Evolutionary conservation across 1,284 basidiomycete species (phyloP).

Genomic region (Schizophyllum amplum): DNA sequence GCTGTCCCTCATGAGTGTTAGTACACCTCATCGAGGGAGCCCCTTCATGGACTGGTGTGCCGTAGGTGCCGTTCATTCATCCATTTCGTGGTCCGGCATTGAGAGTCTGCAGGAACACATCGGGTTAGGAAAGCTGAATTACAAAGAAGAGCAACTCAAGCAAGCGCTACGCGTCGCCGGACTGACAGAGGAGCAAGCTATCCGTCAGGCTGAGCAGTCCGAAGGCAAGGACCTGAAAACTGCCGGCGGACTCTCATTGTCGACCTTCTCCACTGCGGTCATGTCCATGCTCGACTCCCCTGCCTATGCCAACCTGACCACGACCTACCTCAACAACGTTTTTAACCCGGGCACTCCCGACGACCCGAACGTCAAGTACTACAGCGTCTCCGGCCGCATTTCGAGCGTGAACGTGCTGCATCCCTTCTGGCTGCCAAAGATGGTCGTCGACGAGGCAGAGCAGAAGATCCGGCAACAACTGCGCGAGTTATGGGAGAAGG

Average conservation of each 20-base stretch:
- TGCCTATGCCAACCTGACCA: slow-evolving; percentile 93
- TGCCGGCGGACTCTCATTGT: slow-evolving; percentile 43
- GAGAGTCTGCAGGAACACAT: slow-evolving; percentile 61
- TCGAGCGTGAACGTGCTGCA: slow-evolving; percentile 77
- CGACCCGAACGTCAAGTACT: slow-evolving; percentile 83
- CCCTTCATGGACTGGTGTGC: slow-evolving; percentile 99
- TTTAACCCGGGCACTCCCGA: slow-evolving; percentile 94
- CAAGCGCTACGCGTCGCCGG: slow-evolving; percentile 10
- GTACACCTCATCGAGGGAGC: slow-evolving; percentile 92
- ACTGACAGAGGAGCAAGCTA: not conserved
- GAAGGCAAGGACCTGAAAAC: not conserved
- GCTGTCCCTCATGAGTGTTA: slow-evolving; percentile 82
- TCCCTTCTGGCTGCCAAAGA: slow-evolving; percentile 94
- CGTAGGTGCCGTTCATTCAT: slow-evolving; percentile 34
- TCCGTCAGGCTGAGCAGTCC: not conserved
- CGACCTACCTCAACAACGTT: slow-evolving; percentile 72
- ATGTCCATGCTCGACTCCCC: slow-evolving; percentile 94
- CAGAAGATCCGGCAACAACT: slow-evolving; percentile 38
- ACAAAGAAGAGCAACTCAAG: slow-evolving; percentile 26
- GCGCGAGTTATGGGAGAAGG: slow-evolving; percentile 21
- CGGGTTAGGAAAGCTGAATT: slow-evolving; percentile 63
- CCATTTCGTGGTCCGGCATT: not conserved
- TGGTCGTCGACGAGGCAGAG: slow-evolving; percentile 82
- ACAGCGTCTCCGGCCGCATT: slow-evolving; percentile 79
- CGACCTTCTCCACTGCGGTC: slow-evolving; percentile 80